These are phyloP conservation scores for Madurella fahalii DNA, from an alignment of 2,329 filamentous ascomycete species.

Conservation along the genomic window DNA sequence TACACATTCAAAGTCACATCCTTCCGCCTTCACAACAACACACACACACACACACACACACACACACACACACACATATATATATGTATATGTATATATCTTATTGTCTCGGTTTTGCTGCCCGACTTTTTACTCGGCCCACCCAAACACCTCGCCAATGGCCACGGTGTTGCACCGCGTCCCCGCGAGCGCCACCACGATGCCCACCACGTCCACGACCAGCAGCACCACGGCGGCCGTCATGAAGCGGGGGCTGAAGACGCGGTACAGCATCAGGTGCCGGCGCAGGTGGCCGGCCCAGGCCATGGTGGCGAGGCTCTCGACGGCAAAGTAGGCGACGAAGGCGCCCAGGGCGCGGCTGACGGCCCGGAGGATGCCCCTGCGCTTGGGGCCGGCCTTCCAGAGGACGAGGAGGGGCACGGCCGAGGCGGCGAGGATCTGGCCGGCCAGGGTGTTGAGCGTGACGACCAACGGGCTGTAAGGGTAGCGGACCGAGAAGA, in stretches of 20 bases:
- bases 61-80: no score
- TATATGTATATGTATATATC: not conserved
- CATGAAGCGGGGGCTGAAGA: slow-evolving; percentile 91
- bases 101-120: no score
- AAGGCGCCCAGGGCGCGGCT: slow-evolving; percentile 70
- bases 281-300: slow-evolving; percentile 85
- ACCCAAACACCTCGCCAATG: slow-evolving; percentile 86
- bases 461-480: slow-evolving; percentile 79
- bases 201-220: slow-evolving; percentile 70
- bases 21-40: no score
- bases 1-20: no score
- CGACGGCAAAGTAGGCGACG: slow-evolving; percentile 74
- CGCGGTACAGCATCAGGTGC: slow-evolving; percentile 93
- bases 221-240: slow-evolving; percentile 67
- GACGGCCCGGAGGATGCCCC: slow-evolving; percentile 64
- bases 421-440: slow-evolving; percentile 74
- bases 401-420: slow-evolving; percentile 81
- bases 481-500: slow-evolving; percentile 78
- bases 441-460: slow-evolving; percentile 84
- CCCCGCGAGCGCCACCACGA: slow-evolving; percentile 68
- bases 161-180: slow-evolving; percentile 73
- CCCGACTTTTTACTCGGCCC: slow-evolving; percentile 45
- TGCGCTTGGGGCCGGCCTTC: slow-evolving; percentile 78
- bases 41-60: no score
- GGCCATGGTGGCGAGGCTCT: slow-evolving; percentile 80